Conservation (phyloP, 2,329 filamentous ascomycete species). For the Colletotrichum horii region DNA sequence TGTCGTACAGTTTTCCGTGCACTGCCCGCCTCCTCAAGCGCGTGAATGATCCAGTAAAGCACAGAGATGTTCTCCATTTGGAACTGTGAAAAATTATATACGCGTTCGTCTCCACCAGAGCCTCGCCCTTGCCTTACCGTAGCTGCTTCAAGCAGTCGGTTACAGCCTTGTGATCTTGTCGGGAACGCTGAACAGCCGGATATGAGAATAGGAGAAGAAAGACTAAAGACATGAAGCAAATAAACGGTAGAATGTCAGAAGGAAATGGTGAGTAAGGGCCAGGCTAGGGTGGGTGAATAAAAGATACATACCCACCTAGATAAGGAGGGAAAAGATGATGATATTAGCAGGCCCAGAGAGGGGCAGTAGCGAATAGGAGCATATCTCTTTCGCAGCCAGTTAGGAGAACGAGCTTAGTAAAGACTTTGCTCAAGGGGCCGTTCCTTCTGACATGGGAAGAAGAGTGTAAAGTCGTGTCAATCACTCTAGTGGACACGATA, state of each 20-base stretch:
- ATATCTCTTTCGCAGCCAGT: neutral
- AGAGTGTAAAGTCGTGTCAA: neutral
- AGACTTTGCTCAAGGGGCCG: no score
- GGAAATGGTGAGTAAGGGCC: fast-evolving
- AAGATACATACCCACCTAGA: no score
- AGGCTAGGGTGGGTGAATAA: neutral
- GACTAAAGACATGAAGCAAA: neutral
- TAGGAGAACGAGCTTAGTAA: neutral
- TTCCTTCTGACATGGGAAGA: neutral
- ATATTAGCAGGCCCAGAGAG: neutral
- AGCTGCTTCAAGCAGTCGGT: neutral
- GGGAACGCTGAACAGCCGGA: no score
- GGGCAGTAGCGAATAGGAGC: neutral
- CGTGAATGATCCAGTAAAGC: no score
- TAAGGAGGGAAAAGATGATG: neutral
- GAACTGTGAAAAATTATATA: no score
- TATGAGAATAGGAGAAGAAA: no score
- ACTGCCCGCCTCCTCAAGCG: no score
- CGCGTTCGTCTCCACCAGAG: no score
- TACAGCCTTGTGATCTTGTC: no score
- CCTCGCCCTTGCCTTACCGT: neutral
- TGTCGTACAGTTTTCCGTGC: no score
- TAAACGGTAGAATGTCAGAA: neutral
- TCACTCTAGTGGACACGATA: neutral
- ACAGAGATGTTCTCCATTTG: no score